Evolutionary conservation across 306 rosid species (phyloP), one percentile per base, ranked within the genome.

Genomic region (Casuarina equisetifolia): DNA sequence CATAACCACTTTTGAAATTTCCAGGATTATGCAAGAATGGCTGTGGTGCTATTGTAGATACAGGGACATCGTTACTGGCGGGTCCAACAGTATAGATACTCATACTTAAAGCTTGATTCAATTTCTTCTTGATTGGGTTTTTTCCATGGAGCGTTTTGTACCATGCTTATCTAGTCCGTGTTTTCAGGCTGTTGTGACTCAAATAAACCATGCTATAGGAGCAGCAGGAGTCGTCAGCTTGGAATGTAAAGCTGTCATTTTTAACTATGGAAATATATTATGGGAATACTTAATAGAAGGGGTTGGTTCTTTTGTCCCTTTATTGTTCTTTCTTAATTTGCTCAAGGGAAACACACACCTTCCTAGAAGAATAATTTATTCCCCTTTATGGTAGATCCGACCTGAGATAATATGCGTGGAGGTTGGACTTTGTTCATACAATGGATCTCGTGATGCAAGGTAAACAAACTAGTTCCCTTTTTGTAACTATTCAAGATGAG

Each of bases 141-240:
- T 46, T 70, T 44, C 70, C 17, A 17, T 53, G n/a, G 61, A 12
- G 49, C 36, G 46, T 59, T 54, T 11, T 16, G 62, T 70, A 50
- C 42, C 62, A 46, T 69, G 64, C 77, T 82, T 79, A 76, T 25
- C 25, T 76, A 50, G 67, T 75, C 79, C 51, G 68, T 81, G 54
- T 73, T 79, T 74, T 46, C 82, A 91, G 97, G 57, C 84, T 78
- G 81, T 89, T 69, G 92, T 91, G 75, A 81, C 92, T 83, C 94
- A 91, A 85, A 89, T 91, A 68, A 89, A 89, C 83, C 91, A 86
- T 80, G 94, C 90, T 80, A 91, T 88, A 73, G 92, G 94, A 83
- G 91, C 94, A 61, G 87, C 87, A 75, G 92, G 97, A 57, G 75
- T 78, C 72, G 86, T 82, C 20, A 91, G 89, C 72, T 77, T 83